These are phyloP conservation scores for Leptographium procerum DNA, from an alignment of 2,329 filamentous ascomycete genomes.

Conservation along the genomic window DNA sequence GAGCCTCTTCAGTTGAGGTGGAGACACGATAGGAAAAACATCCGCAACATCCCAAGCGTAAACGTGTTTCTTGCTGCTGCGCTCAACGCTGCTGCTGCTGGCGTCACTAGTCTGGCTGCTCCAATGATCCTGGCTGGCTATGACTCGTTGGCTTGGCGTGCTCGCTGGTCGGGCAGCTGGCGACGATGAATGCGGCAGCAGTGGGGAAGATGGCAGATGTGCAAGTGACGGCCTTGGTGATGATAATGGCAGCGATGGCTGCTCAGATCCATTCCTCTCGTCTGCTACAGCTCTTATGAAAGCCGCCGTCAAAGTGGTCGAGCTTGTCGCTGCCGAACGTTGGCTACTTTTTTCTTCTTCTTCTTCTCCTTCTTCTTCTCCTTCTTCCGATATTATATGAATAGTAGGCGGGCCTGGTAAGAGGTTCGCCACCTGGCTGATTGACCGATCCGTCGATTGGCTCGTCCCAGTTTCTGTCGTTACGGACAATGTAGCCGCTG, in stretches of 20 bases:
- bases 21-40: slow-evolving; percentile 5
- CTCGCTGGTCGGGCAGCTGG: neutral
- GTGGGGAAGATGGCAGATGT: neutral
- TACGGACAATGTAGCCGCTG: slow-evolving; percentile 2
- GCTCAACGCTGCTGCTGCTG: neutral
- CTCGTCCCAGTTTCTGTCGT: slow-evolving; percentile 4
- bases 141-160: neutral
- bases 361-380: neutral
- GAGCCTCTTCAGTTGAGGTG: slow-evolving; percentile 8
- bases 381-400: neutral
- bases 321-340: neutral
- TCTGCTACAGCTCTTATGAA: neutral
- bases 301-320: neutral
- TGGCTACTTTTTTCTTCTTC: neutral
- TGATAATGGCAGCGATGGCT: neutral
- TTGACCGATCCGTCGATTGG: neutral
- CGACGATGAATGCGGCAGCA: neutral
- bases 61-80: neutral
- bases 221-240: neutral
- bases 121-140: neutral
- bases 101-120: neutral
- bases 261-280: neutral
- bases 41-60: neutral
- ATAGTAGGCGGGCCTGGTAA: neutral
- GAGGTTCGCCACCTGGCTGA: neutral